Conservation (phyloP, 2,329 filamentous ascomycete genomes). For the Dothiorella sarmentorum region DNA sequence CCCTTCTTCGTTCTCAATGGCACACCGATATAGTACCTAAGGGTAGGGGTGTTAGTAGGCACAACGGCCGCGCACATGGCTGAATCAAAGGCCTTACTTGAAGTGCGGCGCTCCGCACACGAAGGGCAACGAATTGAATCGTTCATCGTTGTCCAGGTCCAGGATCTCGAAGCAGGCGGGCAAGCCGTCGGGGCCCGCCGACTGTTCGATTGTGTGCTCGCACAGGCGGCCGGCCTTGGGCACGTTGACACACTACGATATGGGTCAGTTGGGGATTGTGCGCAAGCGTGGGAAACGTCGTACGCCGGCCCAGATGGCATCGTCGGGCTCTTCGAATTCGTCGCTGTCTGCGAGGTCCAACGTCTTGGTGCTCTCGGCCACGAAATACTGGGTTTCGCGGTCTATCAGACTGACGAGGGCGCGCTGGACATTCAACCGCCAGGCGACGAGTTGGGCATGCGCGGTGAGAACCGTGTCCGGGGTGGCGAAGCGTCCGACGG, state of each 20-base stretch:
- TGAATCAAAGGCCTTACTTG: neutral
- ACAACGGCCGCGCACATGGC: no score
- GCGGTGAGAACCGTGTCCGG: conserved; percentile 34
- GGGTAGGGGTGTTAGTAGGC: neutral
- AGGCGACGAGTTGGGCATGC: conserved; percentile 36
- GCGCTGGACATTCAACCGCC: conserved; percentile 35
- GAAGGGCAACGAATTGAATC: conserved; percentile 32
- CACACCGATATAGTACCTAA: conserved; percentile 33
- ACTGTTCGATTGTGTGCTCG: conserved; percentile 29
- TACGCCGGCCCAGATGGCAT: conserved; percentile 36
- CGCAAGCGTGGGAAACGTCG: no score
- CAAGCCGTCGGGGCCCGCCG: conserved; percentile 25
- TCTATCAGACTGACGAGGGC: conserved; percentile 47
- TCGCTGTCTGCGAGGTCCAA: conserved; percentile 36
- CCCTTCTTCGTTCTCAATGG: conserved; percentile 32
- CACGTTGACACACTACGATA: conserved; percentile 28
- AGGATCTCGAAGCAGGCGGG: conserved; percentile 40
- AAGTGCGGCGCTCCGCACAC: conserved; percentile 28
- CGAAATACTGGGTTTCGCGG: conserved; percentile 46
- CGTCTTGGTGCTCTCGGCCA: conserved; percentile 50
- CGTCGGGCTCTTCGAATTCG: conserved; percentile 29
- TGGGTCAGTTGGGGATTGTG: neutral
- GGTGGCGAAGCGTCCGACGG: neutral
- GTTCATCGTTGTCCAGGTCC: conserved; percentile 32
- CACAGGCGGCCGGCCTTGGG: conserved; percentile 35